Conservation (phyloP, 2,329 filamentous ascomycete genomes). For the Orbilia blumenaviensis region DNA sequence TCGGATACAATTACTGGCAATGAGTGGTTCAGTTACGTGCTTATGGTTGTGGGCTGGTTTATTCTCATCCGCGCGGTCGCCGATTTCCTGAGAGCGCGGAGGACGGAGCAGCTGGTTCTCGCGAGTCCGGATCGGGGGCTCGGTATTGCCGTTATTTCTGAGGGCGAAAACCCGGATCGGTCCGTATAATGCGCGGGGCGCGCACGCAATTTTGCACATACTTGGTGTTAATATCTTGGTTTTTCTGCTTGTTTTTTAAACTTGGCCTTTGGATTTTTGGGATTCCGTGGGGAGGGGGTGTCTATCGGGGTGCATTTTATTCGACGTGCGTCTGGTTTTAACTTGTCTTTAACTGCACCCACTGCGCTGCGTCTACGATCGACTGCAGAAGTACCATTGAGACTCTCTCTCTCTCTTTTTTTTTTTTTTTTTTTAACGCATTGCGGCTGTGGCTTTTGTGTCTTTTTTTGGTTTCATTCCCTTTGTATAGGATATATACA, state of each 20-base stretch:
- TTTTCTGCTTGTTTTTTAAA: background rate
- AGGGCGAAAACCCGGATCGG: conserved; percentile 80
- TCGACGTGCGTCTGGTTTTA: conserved; percentile 21
- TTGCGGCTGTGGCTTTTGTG: conserved; percentile 29
- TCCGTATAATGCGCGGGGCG: conserved; percentile 69
- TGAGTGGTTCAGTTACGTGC: conserved; percentile 88
- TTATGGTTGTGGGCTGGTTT: conserved; percentile 99
- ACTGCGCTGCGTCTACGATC: background rate
- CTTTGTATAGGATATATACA: conserved; percentile 27
- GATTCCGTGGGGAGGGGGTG: conserved; percentile 19
- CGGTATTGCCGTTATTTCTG: conserved; percentile 83
- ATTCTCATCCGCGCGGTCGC: conserved; percentile 92
- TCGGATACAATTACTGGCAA: conserved; percentile 72
- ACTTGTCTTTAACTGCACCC: background rate
- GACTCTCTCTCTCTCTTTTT: no score
- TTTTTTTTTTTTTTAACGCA: no score
- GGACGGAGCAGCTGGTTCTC: conserved; percentile 90
- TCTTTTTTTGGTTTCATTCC: conserved; percentile 3
- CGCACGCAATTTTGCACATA: background rate
- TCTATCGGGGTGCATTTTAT: conserved; percentile 44
- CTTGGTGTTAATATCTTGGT: conserved; percentile 14
- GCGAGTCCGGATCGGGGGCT: conserved; percentile 91
- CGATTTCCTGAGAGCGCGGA: conserved; percentile 85
- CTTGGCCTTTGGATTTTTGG: conserved; percentile 7
- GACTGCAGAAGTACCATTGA: background rate